A percentile compares a stretch with the other conserved stretches of the same genome.
Evolutionary conservation across 441 rosid species (phyloP).

Genomic region (Populus hybrid): DNA sequence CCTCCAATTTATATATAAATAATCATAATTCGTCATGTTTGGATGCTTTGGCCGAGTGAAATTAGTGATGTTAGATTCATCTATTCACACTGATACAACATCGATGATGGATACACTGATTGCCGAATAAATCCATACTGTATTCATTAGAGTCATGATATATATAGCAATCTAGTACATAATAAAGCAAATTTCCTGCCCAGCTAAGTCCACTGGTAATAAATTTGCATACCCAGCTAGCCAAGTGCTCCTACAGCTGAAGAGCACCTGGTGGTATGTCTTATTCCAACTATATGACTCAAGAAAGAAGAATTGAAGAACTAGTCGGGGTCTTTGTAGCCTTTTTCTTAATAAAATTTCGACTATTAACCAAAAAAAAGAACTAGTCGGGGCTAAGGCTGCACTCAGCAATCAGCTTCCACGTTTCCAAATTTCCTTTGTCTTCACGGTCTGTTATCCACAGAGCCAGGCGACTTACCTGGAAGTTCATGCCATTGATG

Average conservation of each 20-base stretch:
- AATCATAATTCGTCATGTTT: too few species aligned
- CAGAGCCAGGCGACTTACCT: conserved; percentile 53
- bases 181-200: neutral
- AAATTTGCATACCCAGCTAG: conserved; percentile 16
- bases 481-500: conserved; percentile 51
- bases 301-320: neutral
- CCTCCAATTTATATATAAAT: too few species aligned
- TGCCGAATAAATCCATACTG: neutral
- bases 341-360: too few species aligned
- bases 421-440: conserved; percentile 52
- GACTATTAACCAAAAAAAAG: too few species aligned
- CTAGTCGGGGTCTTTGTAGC: too few species aligned
- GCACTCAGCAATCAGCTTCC: conserved; percentile 72
- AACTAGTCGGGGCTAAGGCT: conserved; percentile 30
- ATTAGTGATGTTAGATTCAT: neutral
- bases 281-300: neutral
- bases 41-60: neutral
- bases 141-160: neutral
- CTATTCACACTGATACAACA: neutral
- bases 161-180: neutral
- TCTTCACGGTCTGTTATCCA: conserved; percentile 69
- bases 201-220: neutral
- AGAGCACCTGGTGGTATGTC: neutral
- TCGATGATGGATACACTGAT: neutral
- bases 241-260: neutral